Evolutionary conservation across 169 alveolate species (phyloP), one percentile per base, ranked within the genome.

Genomic region (Theileria equi): DNA sequence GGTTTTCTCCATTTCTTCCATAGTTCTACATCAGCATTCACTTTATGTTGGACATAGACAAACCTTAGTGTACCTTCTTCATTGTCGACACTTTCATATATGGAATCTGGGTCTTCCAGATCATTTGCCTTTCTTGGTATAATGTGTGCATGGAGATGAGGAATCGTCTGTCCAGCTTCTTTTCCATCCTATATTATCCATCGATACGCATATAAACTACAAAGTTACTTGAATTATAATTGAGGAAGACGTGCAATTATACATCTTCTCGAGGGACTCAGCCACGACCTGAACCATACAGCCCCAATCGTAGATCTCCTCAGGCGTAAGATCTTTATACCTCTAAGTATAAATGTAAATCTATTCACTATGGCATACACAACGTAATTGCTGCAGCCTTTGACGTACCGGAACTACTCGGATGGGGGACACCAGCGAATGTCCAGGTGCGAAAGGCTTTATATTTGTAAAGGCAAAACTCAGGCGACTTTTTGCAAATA

Each of bases 111-210:
- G 34, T 70, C 65, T 52, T 66, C 49, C 23, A 86, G 72, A 44
- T 89, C 93, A n/a, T 38, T 29, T 10, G 32, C 43, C 32, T 34
- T 54, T 43, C 95, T 68, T 3, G 97, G 97, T 34, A 93, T 84
- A 36, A 93, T 63, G 63, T 93, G 97, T 11, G 91, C 85, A 81
- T 93, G 97, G 16, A 90, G 84, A 63, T 93, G 97, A 0, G 89
- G 89, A n/a, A 93, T 92, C 4, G 95, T 91, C 82, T 91, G 96
- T 0, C 97, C 97, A 1, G 97, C 94, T 19, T 82, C 96, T 53
- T 76, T 80, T 11, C 97, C 97, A 70, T 93, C 96, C 88, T 93
- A 91, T 17, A 83, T 55, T 8, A 63, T 68, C 26, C 19, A 7
- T 32, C 26, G 23, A 4, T 29, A 58, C 1, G 26, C 34, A 3